Evolutionary conservation across 202 grass and related monocot species (phyloP).

Genomic region (Alloteropsis angusta): DNA sequence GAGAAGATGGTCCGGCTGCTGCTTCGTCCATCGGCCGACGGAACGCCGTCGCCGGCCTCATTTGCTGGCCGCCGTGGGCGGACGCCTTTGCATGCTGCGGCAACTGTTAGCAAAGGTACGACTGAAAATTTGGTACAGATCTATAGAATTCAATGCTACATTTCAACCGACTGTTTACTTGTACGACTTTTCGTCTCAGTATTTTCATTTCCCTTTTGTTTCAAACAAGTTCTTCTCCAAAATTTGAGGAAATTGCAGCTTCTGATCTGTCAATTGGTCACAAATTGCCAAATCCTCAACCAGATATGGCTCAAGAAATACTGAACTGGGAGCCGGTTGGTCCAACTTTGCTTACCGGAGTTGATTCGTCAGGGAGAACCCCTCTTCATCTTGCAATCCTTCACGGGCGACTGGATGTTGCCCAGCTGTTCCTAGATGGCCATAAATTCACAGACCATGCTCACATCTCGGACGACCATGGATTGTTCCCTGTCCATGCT

Average conservation of each 20-base stretch:
- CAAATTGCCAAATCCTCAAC: too few relatives aligned
- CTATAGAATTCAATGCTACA: background rate
- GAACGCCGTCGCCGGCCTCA: background rate
- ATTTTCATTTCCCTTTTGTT: background rate
- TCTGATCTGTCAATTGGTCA: background rate
- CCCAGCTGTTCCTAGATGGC: background rate
- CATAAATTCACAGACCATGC: background rate
- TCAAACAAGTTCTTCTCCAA: background rate
- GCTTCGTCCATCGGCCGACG: background rate
- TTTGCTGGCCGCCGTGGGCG: background rate
- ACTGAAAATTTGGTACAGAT: too few relatives aligned
- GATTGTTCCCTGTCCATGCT: slow-evolving; percentile 20
- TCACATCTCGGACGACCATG: background rate
- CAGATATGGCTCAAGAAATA: background rate
- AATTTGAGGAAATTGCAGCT: background rate
- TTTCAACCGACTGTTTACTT: background rate
- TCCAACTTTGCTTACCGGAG: background rate
- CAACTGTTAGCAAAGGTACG: background rate
- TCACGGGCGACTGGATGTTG: background rate
- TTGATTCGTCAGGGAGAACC: slow-evolving; percentile 19
- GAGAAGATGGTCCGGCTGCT: background rate
- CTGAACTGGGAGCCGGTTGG: slow-evolving; percentile 15
- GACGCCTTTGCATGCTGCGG: slow-evolving; percentile 11
- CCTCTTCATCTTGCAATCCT: slow-evolving; percentile 7
- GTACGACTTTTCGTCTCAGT: background rate